Percentiles rank a stretch among this genome's conserved stretches.
Conservation (phyloP, 148 eudicot genomes). For the Pouteria glomerata region DNA sequence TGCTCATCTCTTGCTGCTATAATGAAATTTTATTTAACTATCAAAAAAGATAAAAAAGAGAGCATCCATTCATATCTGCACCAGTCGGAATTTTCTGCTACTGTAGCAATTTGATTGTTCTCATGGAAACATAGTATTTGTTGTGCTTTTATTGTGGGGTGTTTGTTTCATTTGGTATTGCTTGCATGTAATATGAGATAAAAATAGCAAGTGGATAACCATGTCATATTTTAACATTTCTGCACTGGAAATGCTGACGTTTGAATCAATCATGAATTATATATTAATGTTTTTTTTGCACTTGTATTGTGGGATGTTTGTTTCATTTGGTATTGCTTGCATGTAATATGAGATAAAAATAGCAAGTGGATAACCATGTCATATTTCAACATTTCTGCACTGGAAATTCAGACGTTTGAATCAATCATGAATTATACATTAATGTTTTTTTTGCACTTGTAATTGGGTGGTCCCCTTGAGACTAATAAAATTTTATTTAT, state of each 20-base stretch:
- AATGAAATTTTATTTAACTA: no score
- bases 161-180: not conserved
- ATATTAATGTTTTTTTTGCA: not conserved
- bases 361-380: not conserved
- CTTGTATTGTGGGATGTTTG: not conserved
- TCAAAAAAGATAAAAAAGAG: no score
- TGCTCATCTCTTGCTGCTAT: no score
- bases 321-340: not conserved
- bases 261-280: not conserved
- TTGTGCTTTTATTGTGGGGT: not conserved
- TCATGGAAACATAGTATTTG: not conserved
- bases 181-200: not conserved
- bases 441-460: no score
- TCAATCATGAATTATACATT: not conserved
- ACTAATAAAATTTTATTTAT: not conserved
- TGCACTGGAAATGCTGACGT: not conserved
- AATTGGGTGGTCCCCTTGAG: not conserved
- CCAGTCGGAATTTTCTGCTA: not conserved
- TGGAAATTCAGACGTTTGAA: not conserved
- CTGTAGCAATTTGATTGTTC: not conserved
- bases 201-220: not conserved
- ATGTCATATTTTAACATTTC: not conserved
- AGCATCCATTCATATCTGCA: not conserved
- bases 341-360: not conserved
- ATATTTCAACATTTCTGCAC: not conserved